Conservation (phyloP, 176 grass and related monocot species). For the Coix lacrymajobi region DNA sequence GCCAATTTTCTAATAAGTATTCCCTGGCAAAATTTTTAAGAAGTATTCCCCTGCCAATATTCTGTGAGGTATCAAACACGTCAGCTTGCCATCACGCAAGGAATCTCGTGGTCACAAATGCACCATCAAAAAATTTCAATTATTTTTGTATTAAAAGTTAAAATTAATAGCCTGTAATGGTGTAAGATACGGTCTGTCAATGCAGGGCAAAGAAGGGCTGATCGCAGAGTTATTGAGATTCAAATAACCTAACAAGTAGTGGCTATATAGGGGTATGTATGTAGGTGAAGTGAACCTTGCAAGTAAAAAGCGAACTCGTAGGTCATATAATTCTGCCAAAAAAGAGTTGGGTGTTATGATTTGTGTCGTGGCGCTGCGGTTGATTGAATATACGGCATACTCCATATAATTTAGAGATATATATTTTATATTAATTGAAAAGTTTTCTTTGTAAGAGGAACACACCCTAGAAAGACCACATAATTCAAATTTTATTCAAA, state of each 20-base stretch:
- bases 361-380: accelerated
- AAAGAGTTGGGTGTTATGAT: not conserved
- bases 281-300: not conserved
- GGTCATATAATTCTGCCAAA: not conserved
- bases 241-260: not conserved
- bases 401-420: too few species aligned
- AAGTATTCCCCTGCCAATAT: slow-evolving; percentile 27
- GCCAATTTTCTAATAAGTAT: not conserved
- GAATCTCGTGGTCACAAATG: slow-evolving; percentile 33
- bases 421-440: too few species aligned
- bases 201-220: not conserved
- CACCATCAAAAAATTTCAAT: not conserved
- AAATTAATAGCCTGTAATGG: not conserved
- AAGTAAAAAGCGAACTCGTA: not conserved
- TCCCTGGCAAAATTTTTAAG: not conserved
- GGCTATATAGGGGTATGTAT: not conserved
- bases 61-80: slow-evolving; percentile 3
- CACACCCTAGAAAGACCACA: too few species aligned
- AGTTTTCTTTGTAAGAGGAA: too few species aligned
- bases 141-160: slow-evolving; percentile 1
- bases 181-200: slow-evolving; percentile 9
- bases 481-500: too few species aligned
- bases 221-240: not conserved
- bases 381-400: not conserved
- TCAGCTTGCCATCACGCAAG: slow-evolving; percentile 22